Evolutionary conservation across 208 protist species (phyloP).

Genomic region (Histomonas meleagridis): DNA sequence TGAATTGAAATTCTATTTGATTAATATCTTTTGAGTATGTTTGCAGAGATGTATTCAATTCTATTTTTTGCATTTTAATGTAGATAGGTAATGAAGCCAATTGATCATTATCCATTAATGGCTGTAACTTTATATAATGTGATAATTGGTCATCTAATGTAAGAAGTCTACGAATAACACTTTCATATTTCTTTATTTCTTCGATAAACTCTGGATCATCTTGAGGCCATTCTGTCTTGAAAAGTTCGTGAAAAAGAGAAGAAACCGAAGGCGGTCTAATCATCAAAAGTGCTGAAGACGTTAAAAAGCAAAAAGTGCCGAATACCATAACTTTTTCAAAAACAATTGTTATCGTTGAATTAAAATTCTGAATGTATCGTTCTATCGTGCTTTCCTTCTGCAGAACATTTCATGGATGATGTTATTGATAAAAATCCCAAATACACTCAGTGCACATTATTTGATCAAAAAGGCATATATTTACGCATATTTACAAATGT

Average conservation of each 20-base stretch:
- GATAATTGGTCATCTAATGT: background rate
- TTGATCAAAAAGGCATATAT: no score
- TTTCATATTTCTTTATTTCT: constrained; percentile 1
- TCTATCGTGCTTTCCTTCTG: no score
- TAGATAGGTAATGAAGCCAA: background rate
- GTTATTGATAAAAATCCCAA: no score
- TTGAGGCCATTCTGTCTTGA: background rate
- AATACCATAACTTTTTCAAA: no score
- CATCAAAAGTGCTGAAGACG: no score
- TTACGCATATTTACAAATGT: no score
- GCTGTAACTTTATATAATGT: background rate
- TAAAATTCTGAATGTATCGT: no score
- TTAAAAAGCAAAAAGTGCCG: no score
- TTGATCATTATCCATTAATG: background rate
- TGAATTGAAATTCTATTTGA: background rate
- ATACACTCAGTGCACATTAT: no score
- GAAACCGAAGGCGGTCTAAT: background rate
- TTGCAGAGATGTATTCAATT: background rate
- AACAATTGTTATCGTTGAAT: no score
- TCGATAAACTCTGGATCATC: background rate
- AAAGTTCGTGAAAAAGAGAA: background rate
- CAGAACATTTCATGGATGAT: no score
- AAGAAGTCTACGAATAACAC: background rate
- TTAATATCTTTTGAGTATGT: background rate
- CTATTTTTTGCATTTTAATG: background rate